Percentiles rank a stretch among this genome's conserved stretches.
Evolutionary conservation across 2,329 filamentous ascomycete genomes (phyloP).

Genomic region (Mycogone perniciosa): DNA sequence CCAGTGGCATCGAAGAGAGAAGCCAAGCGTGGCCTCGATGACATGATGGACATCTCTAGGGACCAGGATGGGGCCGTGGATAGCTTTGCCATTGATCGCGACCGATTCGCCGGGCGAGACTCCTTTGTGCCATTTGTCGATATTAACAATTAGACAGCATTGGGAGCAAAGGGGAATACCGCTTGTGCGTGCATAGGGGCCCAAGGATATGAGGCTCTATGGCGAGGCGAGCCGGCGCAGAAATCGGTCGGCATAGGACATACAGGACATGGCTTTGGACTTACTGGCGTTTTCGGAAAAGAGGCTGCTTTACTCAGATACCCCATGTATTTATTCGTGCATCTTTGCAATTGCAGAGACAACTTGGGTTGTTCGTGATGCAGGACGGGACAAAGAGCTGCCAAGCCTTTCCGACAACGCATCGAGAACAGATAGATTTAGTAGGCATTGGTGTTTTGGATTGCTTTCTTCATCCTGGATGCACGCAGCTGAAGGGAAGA

Average conservation of each 20-base stretch:
- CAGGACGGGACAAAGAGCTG: too few species aligned
- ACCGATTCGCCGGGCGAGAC: slow-evolving; percentile 25
- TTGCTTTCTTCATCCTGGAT: too few species aligned
- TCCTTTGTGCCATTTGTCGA: slow-evolving; percentile 29
- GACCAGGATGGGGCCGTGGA: background rate
- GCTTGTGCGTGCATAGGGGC: background rate
- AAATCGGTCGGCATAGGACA: too few species aligned
- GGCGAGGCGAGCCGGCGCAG: too few species aligned
- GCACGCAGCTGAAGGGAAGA: too few species aligned
- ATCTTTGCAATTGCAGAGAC: background rate
- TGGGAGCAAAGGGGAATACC: background rate
- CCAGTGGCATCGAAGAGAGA: background rate
- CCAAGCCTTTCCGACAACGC: too few species aligned
- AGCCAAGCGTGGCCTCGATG: slow-evolving; percentile 18
- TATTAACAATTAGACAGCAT: background rate
- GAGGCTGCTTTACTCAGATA: background rate
- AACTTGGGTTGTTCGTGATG: too few species aligned
- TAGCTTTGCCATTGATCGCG: slow-evolving; percentile 14
- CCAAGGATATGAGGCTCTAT: background rate
- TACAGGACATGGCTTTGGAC: background rate
- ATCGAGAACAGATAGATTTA: too few species aligned
- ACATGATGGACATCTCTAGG: slow-evolving; percentile 11
- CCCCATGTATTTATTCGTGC: background rate
- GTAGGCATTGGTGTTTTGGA: too few species aligned
- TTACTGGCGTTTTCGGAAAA: background rate